Base-by-base conservation (phyloP, 2,329 filamentous ascomycete genomes). In the Trichoderma hamatum region DNA sequence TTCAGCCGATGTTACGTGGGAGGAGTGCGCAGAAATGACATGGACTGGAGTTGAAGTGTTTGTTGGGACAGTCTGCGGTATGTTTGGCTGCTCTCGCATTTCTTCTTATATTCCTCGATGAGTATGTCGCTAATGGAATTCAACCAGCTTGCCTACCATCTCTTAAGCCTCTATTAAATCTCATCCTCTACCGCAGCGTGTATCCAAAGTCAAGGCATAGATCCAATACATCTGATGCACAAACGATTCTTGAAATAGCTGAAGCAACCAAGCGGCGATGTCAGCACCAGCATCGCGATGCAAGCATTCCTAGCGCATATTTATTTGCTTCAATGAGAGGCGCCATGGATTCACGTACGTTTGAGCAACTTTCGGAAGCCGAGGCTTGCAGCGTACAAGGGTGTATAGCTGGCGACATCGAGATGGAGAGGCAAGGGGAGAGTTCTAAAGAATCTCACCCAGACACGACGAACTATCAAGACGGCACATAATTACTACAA, bases 1-100 rank as follows among this genome's bases (percentile, higher is more conserved):
- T 7, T 67, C 68, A 32, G 65, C 56, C 0, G 75, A 77, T 54
- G 72, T 76, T 30, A 76, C 74, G 7, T 76, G 75, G 74, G 73
- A 75, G 32, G 34, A 67, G 49, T 67, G 64, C 21, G 21, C 39
- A 14, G 64, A 67, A 10, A 67, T 67, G 64, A 58, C 13, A 30
- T 75, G 72, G 73, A 72, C 72, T 5, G 72, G 73, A 1, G 56
- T 74, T n/a, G 75, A 77, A 54, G 70, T 43, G 9, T 73, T 74
- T 30, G 59, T 72, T 7, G 73, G 70, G 32, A 74, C 76, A 9
- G 67, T 76, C 5, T 76, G 74, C 32, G 74, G 74, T 73, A 70
- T 19, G 68, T 55, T 3, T 24, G 30, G 16, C 16, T 5, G 5
- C 16, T 24, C 1, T 2, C n/a, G n/a, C 9, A 24, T 10, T 21